Conservation (phyloP, 768 basidiomycete genomes). For the Coprinopsis marcescibilis region DNA sequence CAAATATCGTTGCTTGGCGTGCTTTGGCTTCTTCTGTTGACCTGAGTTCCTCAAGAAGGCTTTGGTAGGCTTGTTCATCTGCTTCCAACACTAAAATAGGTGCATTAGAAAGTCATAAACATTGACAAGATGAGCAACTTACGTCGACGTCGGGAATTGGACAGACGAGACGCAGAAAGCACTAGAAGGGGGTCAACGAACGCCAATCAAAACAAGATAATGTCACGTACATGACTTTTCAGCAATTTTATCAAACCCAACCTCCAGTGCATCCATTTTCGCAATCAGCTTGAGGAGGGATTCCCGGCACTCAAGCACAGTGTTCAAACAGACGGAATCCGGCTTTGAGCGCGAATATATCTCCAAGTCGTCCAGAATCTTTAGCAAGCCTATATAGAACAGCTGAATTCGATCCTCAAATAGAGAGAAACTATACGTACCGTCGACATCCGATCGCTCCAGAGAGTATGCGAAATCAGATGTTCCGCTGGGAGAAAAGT, state of each 20-base stretch:
- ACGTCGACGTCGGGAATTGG: slow-evolving; percentile 68
- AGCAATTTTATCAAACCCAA: slow-evolving; percentile 80
- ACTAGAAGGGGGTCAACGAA: slow-evolving; percentile 37
- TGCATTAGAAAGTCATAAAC: not conserved
- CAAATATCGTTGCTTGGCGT: slow-evolving; percentile 50
- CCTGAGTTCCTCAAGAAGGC: slow-evolving; percentile 63
- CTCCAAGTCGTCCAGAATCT: slow-evolving; percentile 61
- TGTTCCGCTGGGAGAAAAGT: slow-evolving; percentile 68
- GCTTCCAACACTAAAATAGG: slow-evolving; percentile 53
- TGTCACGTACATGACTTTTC: slow-evolving; percentile 69
- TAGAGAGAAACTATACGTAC: slow-evolving; percentile 34
- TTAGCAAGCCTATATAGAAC: slow-evolving; percentile 47
- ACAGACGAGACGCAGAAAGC: slow-evolving; percentile 67
- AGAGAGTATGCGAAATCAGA: slow-evolving; percentile 60
- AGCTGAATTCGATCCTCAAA: slow-evolving; percentile 12
- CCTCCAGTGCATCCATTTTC: slow-evolving; percentile 76
- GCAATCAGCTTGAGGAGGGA: slow-evolving; percentile 63
- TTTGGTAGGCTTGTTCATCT: slow-evolving; percentile 71
- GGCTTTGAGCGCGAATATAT: slow-evolving; percentile 41
- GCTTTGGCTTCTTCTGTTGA: slow-evolving; percentile 49
- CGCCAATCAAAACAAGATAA: slow-evolving; percentile 1
- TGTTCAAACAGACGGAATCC: slow-evolving; percentile 41
- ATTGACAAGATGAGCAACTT: slow-evolving; percentile 25
- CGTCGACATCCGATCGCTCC: slow-evolving; percentile 66
- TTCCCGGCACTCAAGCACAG: slow-evolving; percentile 56